Evolutionary conservation across 1,284 basidiomycete genomes (phyloP).

Genomic region (Inonotus hispidus): DNA sequence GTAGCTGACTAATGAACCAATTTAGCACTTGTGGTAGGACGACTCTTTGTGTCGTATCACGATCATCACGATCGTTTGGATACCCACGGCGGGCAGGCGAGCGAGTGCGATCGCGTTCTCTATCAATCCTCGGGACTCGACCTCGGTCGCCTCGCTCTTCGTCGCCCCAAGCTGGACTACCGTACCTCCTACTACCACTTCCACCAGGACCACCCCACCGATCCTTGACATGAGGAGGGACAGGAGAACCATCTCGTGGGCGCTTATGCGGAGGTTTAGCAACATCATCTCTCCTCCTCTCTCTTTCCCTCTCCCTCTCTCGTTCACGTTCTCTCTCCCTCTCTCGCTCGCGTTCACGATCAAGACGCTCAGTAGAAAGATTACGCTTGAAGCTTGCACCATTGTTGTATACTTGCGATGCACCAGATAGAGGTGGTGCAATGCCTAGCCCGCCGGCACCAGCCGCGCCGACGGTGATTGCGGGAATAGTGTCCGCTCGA

Average conservation of each 20-base stretch:
- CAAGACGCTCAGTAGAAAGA: conserved; percentile 46
- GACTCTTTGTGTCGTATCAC: conserved; percentile 45
- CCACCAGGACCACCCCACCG: conserved; percentile 42
- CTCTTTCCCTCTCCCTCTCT: conserved; percentile 14
- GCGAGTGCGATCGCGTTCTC: conserved; percentile 39
- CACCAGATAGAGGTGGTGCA: conserved; percentile 19
- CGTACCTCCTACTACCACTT: conserved; percentile 37
- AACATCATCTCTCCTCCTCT: conserved; percentile 35
- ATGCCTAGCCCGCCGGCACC: not conserved
- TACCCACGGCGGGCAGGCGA: conserved; percentile 31
- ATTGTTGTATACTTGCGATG: conserved; percentile 21
- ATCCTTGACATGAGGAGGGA: conserved; percentile 34
- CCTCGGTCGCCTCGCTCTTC: conserved; percentile 5
- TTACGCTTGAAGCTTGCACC: conserved; percentile 36
- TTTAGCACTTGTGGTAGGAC: conserved; percentile 65
- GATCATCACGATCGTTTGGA: conserved; percentile 33
- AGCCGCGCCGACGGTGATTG: conserved; percentile 1
- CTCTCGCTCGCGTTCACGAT: conserved; percentile 30
- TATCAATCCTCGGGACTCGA: conserved; percentile 20
- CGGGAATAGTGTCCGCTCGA: conserved; percentile 46
- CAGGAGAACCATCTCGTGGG: conserved; percentile 45
- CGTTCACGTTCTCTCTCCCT: not conserved
- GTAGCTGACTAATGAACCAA: conserved; percentile 80
- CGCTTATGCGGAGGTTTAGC: conserved; percentile 42
- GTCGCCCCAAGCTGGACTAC: conserved; percentile 38